phyloP scores from a whole-genome alignment of 192 early-diverging fungal species.

The Physocladia obscura region DNA sequence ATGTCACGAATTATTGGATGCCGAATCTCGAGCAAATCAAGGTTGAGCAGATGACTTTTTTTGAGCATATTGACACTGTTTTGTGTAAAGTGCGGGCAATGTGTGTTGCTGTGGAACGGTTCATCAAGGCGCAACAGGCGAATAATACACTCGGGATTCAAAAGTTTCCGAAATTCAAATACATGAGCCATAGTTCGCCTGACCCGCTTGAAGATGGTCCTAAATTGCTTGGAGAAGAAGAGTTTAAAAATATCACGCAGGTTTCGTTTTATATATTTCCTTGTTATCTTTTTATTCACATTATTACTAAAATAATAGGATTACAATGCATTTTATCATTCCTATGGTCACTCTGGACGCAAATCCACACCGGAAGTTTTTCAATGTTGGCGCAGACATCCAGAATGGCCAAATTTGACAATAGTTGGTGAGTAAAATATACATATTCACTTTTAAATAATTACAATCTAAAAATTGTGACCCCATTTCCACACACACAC shows the following conservation, averaged over 20 bases:
- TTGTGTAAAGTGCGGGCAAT: background rate
- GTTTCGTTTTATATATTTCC: no score
- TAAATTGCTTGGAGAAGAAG: background rate
- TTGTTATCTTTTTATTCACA: no score
- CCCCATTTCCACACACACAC: no score
- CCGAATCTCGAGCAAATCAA: constrained; percentile 19
- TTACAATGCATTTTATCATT: constrained; percentile 7
- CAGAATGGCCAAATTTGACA: constrained; percentile 9
- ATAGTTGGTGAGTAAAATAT: background rate
- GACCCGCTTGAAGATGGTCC: background rate
- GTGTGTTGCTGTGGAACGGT: background rate
- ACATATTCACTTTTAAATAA: no score
- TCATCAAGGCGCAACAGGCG: background rate
- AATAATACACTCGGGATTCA: no score
- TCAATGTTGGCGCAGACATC: constrained; percentile 10
- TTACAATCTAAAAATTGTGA: no score
- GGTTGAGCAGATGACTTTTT: background rate
- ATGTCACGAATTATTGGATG: constrained; percentile 16
- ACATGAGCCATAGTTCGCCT: background rate
- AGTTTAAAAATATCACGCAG: background rate
- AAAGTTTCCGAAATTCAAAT: background rate
- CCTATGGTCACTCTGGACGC: background rate
- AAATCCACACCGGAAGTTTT: constrained; percentile 4
- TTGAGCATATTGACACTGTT: background rate
- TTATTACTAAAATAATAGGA: no score